Base-by-base conservation (phyloP, 495 filamentous ascomycete genomes). In the Astrothelium macrocarpum region DNA sequence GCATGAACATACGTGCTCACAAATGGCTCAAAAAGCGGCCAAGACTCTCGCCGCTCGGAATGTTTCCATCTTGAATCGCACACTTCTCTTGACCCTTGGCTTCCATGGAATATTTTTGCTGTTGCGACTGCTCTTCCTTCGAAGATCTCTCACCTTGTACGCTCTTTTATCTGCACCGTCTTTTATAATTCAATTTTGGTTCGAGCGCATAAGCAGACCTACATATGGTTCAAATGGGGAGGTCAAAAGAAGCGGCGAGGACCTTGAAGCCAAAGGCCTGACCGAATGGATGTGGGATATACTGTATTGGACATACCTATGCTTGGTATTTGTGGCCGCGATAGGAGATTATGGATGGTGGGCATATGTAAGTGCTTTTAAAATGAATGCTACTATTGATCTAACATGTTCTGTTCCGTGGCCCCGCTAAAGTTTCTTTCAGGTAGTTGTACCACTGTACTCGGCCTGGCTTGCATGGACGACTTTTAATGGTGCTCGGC, bases 251-350 rank as follows among this genome's bases (percentile, higher is more conserved):
- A 79, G 87, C 0, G 94, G 94, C 20, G 93, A 97, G 73, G 94
- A 97, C 73, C 81, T 98, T 28, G 86, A 89, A 31, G 90, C 90
- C 0, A 83, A 87, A 29, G 94, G 94, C 0, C 77, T 98, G 74
- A 97, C 91, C 9, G 94, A 98, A 75, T 98, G 92, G 76, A 89
- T 97, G 87, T 97, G 93, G 82, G 94, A 98, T 78, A 81, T 96
- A 29, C 78, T 97, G 36, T 97, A 96, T 80, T 91, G 94, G 77
- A 83, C 85, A 34, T 75, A 71, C 83, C 84, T 26, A 71, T 84
- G 75, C 74, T 70, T 66, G 74, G 75, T 66, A 69, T 69, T 71
- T 65, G 73, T 60, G 43, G 66, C 67, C 32, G 72, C 74, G 42
- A 46, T 71, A 14, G 75, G 75, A 20, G 71, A 76, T 58, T 70